Percentiles rank a stretch among this genome's conserved stretches.
Conservation (phyloP, 2,329 filamentous ascomycete genomes). For the Hymenoscyphus albidus region DNA sequence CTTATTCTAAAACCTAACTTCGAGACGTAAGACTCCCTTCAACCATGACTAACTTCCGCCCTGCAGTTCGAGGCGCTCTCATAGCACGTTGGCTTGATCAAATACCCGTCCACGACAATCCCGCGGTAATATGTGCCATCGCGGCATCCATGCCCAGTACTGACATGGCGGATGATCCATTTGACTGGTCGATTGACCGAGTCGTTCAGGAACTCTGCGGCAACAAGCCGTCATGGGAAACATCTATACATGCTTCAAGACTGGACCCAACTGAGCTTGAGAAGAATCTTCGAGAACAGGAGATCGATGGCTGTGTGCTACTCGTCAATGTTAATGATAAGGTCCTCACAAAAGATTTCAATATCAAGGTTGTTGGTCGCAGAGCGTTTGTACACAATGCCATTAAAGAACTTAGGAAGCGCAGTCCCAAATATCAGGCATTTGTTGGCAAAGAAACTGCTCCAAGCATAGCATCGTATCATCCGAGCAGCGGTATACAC, state of each 20-base stretch:
- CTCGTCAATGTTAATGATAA: conserved; percentile 25
- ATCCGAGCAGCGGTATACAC: conserved; percentile 3
- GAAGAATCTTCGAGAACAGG: conserved; percentile 53
- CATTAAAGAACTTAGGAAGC: conserved; percentile 51
- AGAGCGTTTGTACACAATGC: conserved; percentile 47
- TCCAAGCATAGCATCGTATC: conserved; percentile 6
- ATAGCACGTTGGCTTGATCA: conserved; percentile 5
- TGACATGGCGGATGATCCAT: conserved; percentile 57
- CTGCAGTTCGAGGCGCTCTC: conserved; percentile 3
- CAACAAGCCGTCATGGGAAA: conserved; percentile 46
- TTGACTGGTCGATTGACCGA: conserved; percentile 65
- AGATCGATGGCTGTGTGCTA: conserved; percentile 42
- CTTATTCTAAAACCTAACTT: neutral
- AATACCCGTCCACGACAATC: neutral
- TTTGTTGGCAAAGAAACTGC: conserved; percentile 2
- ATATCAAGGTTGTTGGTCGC: conserved; percentile 24
- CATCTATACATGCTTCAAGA: conserved; percentile 32
- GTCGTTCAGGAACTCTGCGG: conserved; percentile 65
- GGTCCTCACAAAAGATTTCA: conserved; percentile 27
- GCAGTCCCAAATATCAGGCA: conserved; percentile 47
- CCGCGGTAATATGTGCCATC: neutral
- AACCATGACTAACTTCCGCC: conserved; percentile 3
- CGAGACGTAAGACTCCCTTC: neutral
- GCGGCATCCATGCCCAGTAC: conserved; percentile 19
- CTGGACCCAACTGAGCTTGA: conserved; percentile 54